A percentile compares a stretch with the other conserved stretches of the same genome.
Evolutionary conservation across 2,329 filamentous ascomycete genomes (phyloP).

Genomic region (Talaromyces islandicus): DNA sequence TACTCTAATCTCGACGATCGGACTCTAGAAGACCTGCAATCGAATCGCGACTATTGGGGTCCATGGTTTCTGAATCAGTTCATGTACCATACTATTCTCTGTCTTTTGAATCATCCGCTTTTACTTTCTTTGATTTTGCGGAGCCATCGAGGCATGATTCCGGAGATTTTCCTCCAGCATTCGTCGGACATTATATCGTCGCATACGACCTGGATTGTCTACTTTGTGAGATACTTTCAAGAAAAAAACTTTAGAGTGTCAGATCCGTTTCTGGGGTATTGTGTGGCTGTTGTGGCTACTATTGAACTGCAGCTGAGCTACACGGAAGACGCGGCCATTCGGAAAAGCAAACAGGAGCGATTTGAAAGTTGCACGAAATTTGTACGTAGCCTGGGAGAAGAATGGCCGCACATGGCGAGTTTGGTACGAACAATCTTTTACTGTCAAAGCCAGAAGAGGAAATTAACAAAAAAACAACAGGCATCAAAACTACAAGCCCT

Average conservation of each 20-base stretch:
- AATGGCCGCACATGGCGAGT: constrained; percentile 43
- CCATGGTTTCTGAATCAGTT: constrained; percentile 50
- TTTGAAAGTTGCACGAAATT: constrained; percentile 43
- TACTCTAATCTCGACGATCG: constrained; percentile 43
- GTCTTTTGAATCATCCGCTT: constrained; percentile 51
- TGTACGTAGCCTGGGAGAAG: constrained; percentile 34
- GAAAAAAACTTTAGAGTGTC: constrained; percentile 42
- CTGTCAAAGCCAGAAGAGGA: not conserved
- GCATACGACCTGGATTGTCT: constrained; percentile 50
- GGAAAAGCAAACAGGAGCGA: constrained; percentile 37
- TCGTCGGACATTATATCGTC: constrained; percentile 47
- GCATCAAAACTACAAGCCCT: constrained; percentile 39
- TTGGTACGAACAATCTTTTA: constrained; percentile 26
- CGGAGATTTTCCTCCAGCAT: constrained; percentile 51
- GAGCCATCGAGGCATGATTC: constrained; percentile 48
- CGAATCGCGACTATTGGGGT: constrained; percentile 47
- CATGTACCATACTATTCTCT: constrained; percentile 49
- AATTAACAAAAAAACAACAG: constrained; percentile 16
- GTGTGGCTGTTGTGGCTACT: constrained; percentile 48
- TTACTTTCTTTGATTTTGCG: constrained; percentile 47
- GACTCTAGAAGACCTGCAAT: constrained; percentile 36
- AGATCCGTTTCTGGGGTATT: constrained; percentile 45
- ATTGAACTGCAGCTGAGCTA: constrained; percentile 52
- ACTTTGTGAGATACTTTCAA: constrained; percentile 45
- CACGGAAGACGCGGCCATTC: constrained; percentile 34